Conservation (phyloP, 176 grass and related monocot species). For the Thinopyrum elongatum region DNA sequence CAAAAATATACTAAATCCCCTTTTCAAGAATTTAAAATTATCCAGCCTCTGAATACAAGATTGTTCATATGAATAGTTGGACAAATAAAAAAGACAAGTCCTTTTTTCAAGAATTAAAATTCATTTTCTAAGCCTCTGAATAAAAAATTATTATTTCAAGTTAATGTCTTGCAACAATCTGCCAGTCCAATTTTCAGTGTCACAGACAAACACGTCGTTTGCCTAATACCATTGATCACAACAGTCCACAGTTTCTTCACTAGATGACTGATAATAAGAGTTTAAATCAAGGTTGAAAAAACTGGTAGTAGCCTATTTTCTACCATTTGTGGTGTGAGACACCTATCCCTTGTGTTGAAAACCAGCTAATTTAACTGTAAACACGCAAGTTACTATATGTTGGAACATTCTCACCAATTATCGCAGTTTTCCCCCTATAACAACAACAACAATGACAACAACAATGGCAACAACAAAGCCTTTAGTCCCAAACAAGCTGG, state of each 20-base stretch:
- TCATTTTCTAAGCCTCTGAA: background rate
- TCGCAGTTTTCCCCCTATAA: no score
- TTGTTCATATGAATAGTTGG: background rate
- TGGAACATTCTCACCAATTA: background rate
- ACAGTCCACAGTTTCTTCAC: background rate
- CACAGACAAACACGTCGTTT: background rate
- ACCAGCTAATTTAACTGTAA: background rate
- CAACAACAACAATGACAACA: no score
- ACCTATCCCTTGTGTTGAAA: background rate
- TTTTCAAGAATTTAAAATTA: background rate
- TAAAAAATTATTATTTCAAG: background rate
- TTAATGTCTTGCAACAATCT: background rate
- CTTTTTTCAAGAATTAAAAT: background rate
- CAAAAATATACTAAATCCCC: background rate
- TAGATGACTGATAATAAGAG: background rate
- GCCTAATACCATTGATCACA: background rate
- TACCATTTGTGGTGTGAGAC: background rate
- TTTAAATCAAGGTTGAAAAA: background rate
- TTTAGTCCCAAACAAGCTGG: no score
- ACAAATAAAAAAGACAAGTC: background rate
- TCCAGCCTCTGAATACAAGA: background rate
- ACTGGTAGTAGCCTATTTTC: background rate
- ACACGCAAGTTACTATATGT: background rate
- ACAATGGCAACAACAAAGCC: no score
- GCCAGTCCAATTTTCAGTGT: background rate